Evolutionary conservation across 179 eudicot species (phyloP), one percentile per base, ranked within the genome.

Genomic region (Pouteria campechiana): DNA sequence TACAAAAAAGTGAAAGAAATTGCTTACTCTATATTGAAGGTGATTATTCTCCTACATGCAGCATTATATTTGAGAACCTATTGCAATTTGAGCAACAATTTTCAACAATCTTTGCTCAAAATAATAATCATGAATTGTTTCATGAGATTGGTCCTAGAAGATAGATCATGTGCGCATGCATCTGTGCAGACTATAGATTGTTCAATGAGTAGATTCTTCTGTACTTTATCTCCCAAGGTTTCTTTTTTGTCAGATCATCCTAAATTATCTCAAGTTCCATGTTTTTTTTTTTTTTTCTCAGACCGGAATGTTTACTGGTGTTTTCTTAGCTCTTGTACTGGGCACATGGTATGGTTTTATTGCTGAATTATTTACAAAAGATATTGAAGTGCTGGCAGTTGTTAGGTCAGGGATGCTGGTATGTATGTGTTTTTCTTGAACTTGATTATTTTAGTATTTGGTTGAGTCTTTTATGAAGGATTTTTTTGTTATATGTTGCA

Each of bases 321-420:
- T 55, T 14, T 59, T 48, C 15, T 41, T 78, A 62, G 92, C 85
- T 15, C 49, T 60, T 20, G 48, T 72, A 35, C 58, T 81, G 76
- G 82, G 79, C 15, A 27, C 54, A 17, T 68, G 75, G 22, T 81
- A 71, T 56, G 71, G 82, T 23, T 65, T 79, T 48, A 52, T 81
- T 31, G 77, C 77, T 21, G 64, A 55, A 25, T 44, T 78, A 42
- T 81, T 81, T 50, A 78, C 92, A 7, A 72, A 57, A 25, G 92
- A 81, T 50, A 28, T 35, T 24, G 66, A 54, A 50, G 82, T 81
- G n/a, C 55, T 81, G 40, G 54, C 50, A 41, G 53, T 74, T 57
- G 76, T 69, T 10, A 74, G 55, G 67, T 46, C 72, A 19, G 75
- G 81, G 19, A 46, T 75, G 47, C 62, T 74, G 85, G 85, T 81